Percentiles rank a stretch among this genome's conserved stretches.
Evolutionary conservation across 345 rosid species (phyloP).

Genomic region (Rhizophora apiculata): DNA sequence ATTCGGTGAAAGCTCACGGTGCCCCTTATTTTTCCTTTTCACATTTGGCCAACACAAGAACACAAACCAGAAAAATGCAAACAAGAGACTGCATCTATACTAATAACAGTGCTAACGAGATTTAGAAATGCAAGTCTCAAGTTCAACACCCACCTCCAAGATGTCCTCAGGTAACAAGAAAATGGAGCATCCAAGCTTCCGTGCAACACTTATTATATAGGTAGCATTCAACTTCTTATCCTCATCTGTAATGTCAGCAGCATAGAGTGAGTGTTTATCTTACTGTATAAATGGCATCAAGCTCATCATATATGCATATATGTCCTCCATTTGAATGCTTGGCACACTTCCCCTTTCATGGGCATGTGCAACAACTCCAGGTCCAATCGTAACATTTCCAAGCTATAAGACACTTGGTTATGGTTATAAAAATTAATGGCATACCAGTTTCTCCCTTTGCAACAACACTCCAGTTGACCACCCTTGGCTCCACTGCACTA

Average conservation of each 20-base stretch:
- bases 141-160: constrained; percentile 55
- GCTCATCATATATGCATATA: neutral
- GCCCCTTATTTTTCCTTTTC: no score
- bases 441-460: constrained; percentile 80
- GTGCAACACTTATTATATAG: constrained; percentile 90
- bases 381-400: no score
- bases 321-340: neutral
- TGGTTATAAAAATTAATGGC: neutral
- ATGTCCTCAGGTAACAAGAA: constrained; percentile 97
- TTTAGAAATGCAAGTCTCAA: neutral
- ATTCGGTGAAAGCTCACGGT: no score
- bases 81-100: no score
- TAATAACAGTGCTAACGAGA: neutral
- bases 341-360: neutral
- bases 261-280: constrained; percentile 8
- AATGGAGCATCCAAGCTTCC: constrained; percentile 96
- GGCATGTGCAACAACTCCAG: neutral
- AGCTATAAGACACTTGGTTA: no score
- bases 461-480: constrained; percentile 85
- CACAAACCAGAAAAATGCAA: no score
- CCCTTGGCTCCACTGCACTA: constrained; percentile 83
- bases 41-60: no score
- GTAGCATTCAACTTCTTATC: constrained; percentile 91
- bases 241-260: constrained; percentile 60
- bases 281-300: neutral